Evolutionary conservation across 371 early-diverging fungal genomes (phyloP), one percentile per base, ranked within the genome.

Genomic region (Zychaea mexicana): DNA sequence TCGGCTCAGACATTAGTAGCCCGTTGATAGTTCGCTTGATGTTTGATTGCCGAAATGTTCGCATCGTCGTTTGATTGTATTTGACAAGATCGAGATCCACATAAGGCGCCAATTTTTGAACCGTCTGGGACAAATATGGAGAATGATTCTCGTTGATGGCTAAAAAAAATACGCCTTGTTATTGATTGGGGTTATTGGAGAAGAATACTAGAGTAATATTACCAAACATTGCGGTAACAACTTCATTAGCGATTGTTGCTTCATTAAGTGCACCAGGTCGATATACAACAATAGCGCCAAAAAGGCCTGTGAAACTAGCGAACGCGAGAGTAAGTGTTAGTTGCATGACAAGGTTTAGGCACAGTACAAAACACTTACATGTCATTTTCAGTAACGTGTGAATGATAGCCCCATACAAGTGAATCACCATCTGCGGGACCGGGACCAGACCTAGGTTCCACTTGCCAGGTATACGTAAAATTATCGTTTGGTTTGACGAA

Each of bases 331-430:
- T n/a, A n/a, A n/a, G n/a, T n/a, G n/a, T 36, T 36, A 36, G 38
- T 36, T 36, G 9, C 15, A 24, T 47, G 9, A 15, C 47, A 15
- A 27, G 22, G 33, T 27, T 26, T 15, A 53, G 46, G 12, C 21
- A 42, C 0, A 42, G n/a, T 7, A 15, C 7, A 12, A 10, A 46
- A 17, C 3, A 60, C 70, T 67, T 75, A 79, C 72, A 82, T 60
- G 31, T 82, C 79, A 17, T 42, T 62, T 64, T 83, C 83, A 15
- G 62, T 42, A 0, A 78, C 72, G 66, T 85, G 83, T 0, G 85
- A 83, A 47, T 83, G 84, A 62, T 85, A 85, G 9, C 79, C 81
- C 78, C 81, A 77, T 2, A 79, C 81, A 36, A 75, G 57, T 0
- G 76, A 78, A 26, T 75, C 60, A 3, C 72, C 80, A 69, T 81